Conservation (phyloP, 2,329 filamentous ascomycete genomes). For the Nigrospora sphaerica region DNA sequence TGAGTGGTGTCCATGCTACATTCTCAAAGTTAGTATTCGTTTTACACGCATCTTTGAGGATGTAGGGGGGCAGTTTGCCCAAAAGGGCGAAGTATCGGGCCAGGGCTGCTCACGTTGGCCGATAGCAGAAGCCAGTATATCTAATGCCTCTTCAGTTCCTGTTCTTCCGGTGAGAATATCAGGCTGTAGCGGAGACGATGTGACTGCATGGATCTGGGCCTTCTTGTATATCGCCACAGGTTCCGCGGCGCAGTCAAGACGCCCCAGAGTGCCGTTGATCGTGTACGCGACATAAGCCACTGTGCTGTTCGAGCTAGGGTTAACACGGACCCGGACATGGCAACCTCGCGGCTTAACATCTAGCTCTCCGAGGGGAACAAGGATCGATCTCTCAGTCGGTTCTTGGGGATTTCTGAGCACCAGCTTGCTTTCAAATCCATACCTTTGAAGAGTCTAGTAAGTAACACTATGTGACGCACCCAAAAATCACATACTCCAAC, state of each 20-base stretch:
- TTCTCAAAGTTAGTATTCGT: conserved; percentile 28
- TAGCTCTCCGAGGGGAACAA: conserved; percentile 42
- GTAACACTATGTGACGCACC: neutral
- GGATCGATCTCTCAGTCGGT: conserved; percentile 35
- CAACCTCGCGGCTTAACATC: conserved; percentile 19
- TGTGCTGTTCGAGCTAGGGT: conserved; percentile 15
- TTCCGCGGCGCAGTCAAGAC: conserved; percentile 51
- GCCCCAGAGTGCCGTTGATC: conserved; percentile 46
- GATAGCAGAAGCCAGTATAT: conserved; percentile 38
- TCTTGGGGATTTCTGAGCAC: conserved; percentile 42
- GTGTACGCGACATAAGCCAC: conserved; percentile 39
- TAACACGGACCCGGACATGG: conserved; percentile 35
- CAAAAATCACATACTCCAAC: conserved; percentile 5
- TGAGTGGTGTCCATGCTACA: conserved; percentile 29
- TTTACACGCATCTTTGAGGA: too few relatives aligned
- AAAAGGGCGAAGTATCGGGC: too few relatives aligned
- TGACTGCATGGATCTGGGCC: conserved; percentile 52
- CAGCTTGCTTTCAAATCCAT: conserved; percentile 52
- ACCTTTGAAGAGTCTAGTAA: conserved; percentile 21
- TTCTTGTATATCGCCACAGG: conserved; percentile 47
- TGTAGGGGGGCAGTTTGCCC: too few relatives aligned
- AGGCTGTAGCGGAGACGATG: conserved; percentile 45
- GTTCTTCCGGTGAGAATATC: conserved; percentile 52
- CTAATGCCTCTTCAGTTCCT: conserved; percentile 53
- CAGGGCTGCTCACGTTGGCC: neutral